Evolutionary conservation across 305 asterid species (phyloP).

Genomic region (Stenogyne calaminthoides): DNA sequence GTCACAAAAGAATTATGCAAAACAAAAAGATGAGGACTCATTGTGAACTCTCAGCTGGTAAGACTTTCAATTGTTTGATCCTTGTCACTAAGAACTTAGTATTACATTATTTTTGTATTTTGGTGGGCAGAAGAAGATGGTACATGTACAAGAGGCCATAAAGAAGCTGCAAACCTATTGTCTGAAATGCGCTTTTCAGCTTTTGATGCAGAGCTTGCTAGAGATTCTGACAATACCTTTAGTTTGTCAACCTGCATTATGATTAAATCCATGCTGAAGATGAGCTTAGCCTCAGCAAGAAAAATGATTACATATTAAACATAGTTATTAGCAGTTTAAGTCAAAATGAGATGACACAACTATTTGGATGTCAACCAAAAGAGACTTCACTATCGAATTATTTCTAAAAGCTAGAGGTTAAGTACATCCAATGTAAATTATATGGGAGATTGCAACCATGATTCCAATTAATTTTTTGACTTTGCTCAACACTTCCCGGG

Average conservation of each 20-base stretch:
- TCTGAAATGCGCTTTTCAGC: constrained; percentile 82
- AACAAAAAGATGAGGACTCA: constrained; percentile 18
- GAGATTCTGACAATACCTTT: constrained; percentile 84
- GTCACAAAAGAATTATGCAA: background rate
- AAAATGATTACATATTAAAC: constrained; percentile 6
- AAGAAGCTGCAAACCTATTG: constrained; percentile 53
- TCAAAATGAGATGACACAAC: constrained; percentile 10
- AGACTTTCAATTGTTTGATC: background rate
- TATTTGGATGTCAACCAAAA: background rate
- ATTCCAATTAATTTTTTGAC: constrained; percentile 7
- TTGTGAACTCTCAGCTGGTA: constrained; percentile 15
- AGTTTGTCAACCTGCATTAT: constrained; percentile 81
- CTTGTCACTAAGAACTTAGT: background rate
- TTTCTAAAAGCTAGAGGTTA: background rate
- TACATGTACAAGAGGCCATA: constrained; percentile 23
- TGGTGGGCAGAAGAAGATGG: constrained; percentile 19
- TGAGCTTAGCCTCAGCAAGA: constrained; percentile 7
- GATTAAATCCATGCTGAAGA: constrained; percentile 25
- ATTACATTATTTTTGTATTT: constrained; percentile 11
- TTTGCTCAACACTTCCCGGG: background rate
- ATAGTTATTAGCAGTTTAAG: background rate
- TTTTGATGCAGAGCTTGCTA: constrained; percentile 73
- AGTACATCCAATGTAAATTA: background rate
- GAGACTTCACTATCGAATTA: constrained; percentile 1
- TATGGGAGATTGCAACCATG: background rate